Evolutionary conservation across 2,329 filamentous ascomycete species (phyloP), one percentile per base, ranked within the genome.

Genomic region (Xylaria sp.): DNA sequence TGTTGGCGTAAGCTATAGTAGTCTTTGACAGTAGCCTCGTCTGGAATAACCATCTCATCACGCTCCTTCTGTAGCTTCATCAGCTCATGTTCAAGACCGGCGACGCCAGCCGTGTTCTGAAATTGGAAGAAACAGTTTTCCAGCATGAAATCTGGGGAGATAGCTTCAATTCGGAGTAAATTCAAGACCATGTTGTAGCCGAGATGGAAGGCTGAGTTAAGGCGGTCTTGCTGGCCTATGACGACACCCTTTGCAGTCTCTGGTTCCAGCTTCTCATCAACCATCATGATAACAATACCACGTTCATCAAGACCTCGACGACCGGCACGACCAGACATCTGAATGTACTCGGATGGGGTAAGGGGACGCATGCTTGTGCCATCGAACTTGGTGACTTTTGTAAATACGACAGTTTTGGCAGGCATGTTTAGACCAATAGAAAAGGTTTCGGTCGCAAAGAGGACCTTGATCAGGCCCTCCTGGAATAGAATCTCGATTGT

Each of bases 171-270:
- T 81, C 96, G 89, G 81, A 98, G 91, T 70, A 99, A 83, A 78
- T 99, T 99, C 67, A 99, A 86, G 78, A 99, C 93, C 96, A 99
- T 99, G 84, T 99, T 99, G 86, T 99, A 99, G 39, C 96, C 94
- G 18, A 99, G 87, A 79, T 99, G 93, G 82, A 99, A 99, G 1
- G 96, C 96, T 3, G 96, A 98, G 82, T 98, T 98, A 37, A 99
- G 90, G 74, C 94, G 94, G 81, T 99, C 97, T 80, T 99, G 96
- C 78, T 98, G 92, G 74, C 96, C 96, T 63, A 96, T 94, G 13
- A 99, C 96, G 75, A 99, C 98, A 72, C 93, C 91, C 82, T 97
- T 97, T 51, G 96, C 95, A n/a, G 92, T 90, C 1, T 93, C 90
- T 1, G 96, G 96, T 77, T 99, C 96, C 84, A 99, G 95, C 83